Base-by-base conservation (phyloP, 192 early-diverging fungal species). In the Powellomyces hirtus region DNA sequence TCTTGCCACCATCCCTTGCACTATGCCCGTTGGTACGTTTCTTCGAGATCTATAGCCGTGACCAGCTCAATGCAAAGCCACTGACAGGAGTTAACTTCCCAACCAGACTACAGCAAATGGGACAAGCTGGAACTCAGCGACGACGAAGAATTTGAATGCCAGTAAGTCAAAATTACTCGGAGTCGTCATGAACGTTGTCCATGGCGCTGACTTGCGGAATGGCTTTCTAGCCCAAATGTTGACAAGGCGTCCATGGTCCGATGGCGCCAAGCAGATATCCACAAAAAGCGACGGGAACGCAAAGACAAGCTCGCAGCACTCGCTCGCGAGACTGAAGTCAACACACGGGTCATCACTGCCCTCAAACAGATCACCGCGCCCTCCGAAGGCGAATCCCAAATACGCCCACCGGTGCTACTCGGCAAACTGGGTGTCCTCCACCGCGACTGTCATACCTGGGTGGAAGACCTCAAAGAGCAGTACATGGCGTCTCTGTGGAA, bases 41-140 rank as follows among this genome's bases (percentile, higher is more conserved):
- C n/a, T n/a, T n/a, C n/a, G n/a, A n/a, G n/a, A n/a, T n/a, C n/a
- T n/a, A n/a, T n/a, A n/a, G n/a, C n/a, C n/a, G n/a, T n/a, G n/a
- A n/a, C n/a, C n/a, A n/a, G n/a, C n/a, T n/a, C n/a, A n/a, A n/a
- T n/a, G n/a, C n/a, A n/a, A n/a, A n/a, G n/a, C n/a, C n/a, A n/a
- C n/a, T n/a, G n/a, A n/a, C n/a, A n/a, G n/a, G n/a, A n/a, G n/a
- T n/a, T n/a, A n/a, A n/a, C n/a, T n/a, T n/a, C n/a, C n/a, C n/a
- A n/a, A n/a, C n/a, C 46, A 49, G 91, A 95, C 84, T 96, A 96
- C 75, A 90, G 88, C 73, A 94, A 95, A 78, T 97, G 95, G 95
- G 95, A 97, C 79, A 92, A 91, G 62, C 84, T 97, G 38, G 95
- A 97, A 77, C 84, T 97, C 52, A 92, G 91, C 36, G 95, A 97